Percentiles rank a stretch among this genome's conserved stretches.
Conservation (phyloP, 75 land plant species). For the Pinus albicaulis region DNA sequence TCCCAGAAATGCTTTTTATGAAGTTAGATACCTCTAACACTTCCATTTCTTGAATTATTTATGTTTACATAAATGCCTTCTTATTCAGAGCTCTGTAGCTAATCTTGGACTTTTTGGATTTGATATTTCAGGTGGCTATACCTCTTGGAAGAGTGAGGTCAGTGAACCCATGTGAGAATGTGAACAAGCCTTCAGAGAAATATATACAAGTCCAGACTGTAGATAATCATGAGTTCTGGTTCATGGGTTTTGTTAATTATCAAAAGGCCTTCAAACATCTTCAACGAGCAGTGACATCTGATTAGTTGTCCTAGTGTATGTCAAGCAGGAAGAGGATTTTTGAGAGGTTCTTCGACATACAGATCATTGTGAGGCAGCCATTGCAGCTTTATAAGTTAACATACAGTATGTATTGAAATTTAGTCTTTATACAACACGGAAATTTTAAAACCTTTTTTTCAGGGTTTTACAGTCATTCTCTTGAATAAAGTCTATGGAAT, state of each 20-base stretch:
- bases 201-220: conserved; percentile 51
- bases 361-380: too few relatives aligned
- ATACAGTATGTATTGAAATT: too few relatives aligned
- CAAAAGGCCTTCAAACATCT: conserved; percentile 44
- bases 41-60: too few relatives aligned
- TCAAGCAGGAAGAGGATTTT: background rate
- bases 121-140: conserved; percentile 35
- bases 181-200: conserved; percentile 44
- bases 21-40: too few relatives aligned
- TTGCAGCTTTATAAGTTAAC: too few relatives aligned
- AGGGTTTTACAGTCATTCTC: too few relatives aligned
- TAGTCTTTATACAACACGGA: too few relatives aligned
- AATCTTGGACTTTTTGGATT: background rate
- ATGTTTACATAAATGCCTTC: too few relatives aligned
- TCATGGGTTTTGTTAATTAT: conserved; percentile 58
- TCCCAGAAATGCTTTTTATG: too few relatives aligned
- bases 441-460: too few relatives aligned
- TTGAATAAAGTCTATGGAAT: too few relatives aligned
- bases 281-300: conserved; percentile 15
- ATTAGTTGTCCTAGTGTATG: background rate
- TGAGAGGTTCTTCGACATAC: background rate
- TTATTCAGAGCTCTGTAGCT: background rate
- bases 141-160: conserved; percentile 36
- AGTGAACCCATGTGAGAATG: conserved; percentile 32
- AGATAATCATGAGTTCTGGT: conserved; percentile 60